phyloP scores from a whole-genome alignment of 768 basidiomycete genomes.

The Termitomyces eurrhizus region DNA sequence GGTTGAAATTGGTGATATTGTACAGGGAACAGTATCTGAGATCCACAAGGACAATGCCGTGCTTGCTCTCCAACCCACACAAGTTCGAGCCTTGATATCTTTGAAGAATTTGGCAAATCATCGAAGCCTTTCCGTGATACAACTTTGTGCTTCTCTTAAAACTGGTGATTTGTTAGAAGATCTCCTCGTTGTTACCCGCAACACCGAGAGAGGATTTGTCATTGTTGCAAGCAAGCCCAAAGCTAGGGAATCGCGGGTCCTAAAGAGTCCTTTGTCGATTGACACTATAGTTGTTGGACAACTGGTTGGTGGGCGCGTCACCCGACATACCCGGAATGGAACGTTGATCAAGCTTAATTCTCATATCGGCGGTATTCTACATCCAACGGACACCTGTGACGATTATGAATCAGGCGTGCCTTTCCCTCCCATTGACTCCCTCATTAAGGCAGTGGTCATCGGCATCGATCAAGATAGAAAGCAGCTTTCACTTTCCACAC shows the following conservation, averaged over 20 bases:
- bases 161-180: slow-evolving; percentile 69
- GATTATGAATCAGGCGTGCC: slow-evolving; percentile 59
- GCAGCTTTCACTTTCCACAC: slow-evolving; percentile 76
- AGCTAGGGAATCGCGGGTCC: slow-evolving; percentile 40
- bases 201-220: slow-evolving; percentile 80
- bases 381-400: slow-evolving; percentile 80
- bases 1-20: slow-evolving; percentile 73
- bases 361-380: slow-evolving; percentile 70
- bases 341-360: slow-evolving; percentile 73
- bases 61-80: slow-evolving; percentile 64
- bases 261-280: slow-evolving; percentile 54
- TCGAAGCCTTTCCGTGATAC: slow-evolving; percentile 58
- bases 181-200: slow-evolving; percentile 86
- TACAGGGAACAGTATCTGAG: slow-evolving; percentile 68
- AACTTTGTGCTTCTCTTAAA: slow-evolving; percentile 60
- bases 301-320: slow-evolving; percentile 75
- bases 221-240: slow-evolving; percentile 77
- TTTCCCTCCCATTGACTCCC: slow-evolving; percentile 59
- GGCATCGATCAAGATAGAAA: slow-evolving; percentile 61
- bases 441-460: slow-evolving; percentile 71
- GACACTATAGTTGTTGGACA: slow-evolving; percentile 71
- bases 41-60: slow-evolving; percentile 85
- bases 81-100: slow-evolving; percentile 79
- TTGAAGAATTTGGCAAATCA: slow-evolving; percentile 85
- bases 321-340: slow-evolving; percentile 66